phyloP scores from a whole-genome alignment of 108 stramenopile genomes.

The Skeletonema marinoi region DNA sequence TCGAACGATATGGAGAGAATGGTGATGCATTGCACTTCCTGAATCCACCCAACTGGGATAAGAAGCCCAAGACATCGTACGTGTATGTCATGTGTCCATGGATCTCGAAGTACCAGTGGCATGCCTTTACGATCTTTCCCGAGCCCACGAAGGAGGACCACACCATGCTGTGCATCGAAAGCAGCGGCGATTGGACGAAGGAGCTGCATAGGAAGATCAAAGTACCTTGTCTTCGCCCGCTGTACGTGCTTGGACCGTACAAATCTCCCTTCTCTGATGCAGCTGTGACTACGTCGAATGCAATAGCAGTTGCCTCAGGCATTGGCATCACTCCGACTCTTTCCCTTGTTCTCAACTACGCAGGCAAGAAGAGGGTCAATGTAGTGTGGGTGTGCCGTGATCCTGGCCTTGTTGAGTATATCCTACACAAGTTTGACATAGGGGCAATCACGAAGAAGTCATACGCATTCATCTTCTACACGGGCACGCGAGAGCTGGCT shows the following conservation, averaged over 20 bases:
- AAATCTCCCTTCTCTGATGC: conserved; percentile 12
- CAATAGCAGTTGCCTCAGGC: conserved; percentile 9
- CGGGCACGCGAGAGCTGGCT: conserved; percentile 14
- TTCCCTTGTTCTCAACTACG: background rate
- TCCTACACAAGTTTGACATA: background rate
- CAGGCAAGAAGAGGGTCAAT: conserved; percentile 5
- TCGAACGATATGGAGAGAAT: too few species aligned
- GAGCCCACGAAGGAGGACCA: conserved; percentile 11
- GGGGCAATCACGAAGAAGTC: conserved; percentile 1
- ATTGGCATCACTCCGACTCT: conserved; percentile 23
- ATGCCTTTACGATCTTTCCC: conserved; percentile 19
- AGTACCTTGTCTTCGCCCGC: background rate
- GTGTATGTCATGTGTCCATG: conserved; percentile 27
- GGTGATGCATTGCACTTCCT: background rate
- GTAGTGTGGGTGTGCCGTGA: conserved; percentile 9
- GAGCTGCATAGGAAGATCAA: background rate
- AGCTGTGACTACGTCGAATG: conserved; percentile 1
- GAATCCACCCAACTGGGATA: background rate
- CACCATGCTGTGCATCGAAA: conserved; percentile 5
- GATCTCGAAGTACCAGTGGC: conserved; percentile 18
- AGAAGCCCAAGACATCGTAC: conserved; percentile 8
- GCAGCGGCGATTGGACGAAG: conserved; percentile 16
- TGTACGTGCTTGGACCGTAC: conserved; percentile 8
- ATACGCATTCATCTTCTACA: conserved; percentile 10
- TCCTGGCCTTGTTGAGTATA: conserved; percentile 9